Base-by-base conservation (phyloP, 1,139 yeast species). In the Williopsis jadinii region DNA sequence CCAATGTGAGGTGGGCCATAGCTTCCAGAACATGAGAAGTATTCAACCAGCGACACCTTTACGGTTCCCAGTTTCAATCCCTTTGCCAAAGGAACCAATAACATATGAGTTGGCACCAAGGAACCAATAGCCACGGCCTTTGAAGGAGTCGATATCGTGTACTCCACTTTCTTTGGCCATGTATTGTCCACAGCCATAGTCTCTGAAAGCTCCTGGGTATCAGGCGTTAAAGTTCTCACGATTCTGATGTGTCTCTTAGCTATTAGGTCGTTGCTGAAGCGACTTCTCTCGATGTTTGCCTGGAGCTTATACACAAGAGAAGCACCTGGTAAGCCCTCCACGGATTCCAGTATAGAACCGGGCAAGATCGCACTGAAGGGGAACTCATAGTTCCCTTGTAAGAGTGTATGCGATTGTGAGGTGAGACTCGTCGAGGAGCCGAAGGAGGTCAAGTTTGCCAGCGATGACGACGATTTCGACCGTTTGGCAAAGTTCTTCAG, bases 131-230 rank as follows among this genome's bases (percentile, higher is more conserved):
- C 95, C 31, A 87, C 76, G 0, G 97, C 96, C 57, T 85, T 82
- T 12, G 90, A 72, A 0, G 97, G 97, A 9, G 86, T 80, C 45
- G 85, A 84, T 42, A 92, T 76, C 2, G 92, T 77, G 61, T 92
- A 92, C 55, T 94, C 97, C 37, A 92, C 86, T 60, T 92, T 92
- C 37, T 77, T 69, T 3, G 98, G 97, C 99, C 99, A 94, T 0
- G 92, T 82, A 59, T 92, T 92, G 57, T 88, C 96, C 19, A 92
- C 95, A 0, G 95, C 88, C 51, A 88, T 85, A 0, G 97, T 87
- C 62, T 92, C 97, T 0, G 94, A 74, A 35, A 90, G 68, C 56
- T 94, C 98, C 2, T 86, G 75, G 0, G 95, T 77, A 61, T 90
- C 97, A 1, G 95, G 76, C 0, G 95, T 81, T 44, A 90, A 64